Base-by-base conservation (phyloP, 1,139 yeast genomes). In the Yamadazyma diospyri region DNA sequence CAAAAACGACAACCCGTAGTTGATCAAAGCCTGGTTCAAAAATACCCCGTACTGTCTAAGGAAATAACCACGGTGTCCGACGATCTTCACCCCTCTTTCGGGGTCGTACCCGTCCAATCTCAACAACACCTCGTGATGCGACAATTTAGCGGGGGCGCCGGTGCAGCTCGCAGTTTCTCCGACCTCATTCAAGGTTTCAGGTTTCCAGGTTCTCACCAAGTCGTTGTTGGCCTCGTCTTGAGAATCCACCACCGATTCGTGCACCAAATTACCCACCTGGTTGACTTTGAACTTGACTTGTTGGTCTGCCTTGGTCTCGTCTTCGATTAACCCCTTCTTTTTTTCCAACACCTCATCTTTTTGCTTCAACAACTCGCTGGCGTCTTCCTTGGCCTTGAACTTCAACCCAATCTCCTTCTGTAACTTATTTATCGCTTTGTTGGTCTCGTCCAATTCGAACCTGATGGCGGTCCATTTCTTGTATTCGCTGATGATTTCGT, bases 1-100 rank as follows among this genome's bases (percentile, higher is more conserved):
- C 59, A 92, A 76, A 67, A 88, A 89, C 41, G 76, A 74, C 56
- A 92, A 76, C 46, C 98, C 98, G 57, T 88, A 89, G 76, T 89
- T 92, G 63, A 92, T 92, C 64, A 92, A 73, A 23, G 99, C 99
- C 68, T 94, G 97, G 72, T 94, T 92, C 61, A 92, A 77, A 68
- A 89, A 94, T 24, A 92, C 98, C 65, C 98, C 98, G 52, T 78
- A 84, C 61, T 83, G 84, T 69, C 96, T 81, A 59, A 94, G 74
- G 66, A 92, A 92, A 69, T 88, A 92, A 43, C 99, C 99, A 68
- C 99, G 84, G 75, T 92, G 99, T 42, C 99, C 99, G 38, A 92
- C 92, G 48, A 92, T 81, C 69, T 89, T 85, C 43, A 87, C 95
- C 60, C 99, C 99, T 69, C 99, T 84, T 65, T 92, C 98, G 46